Evolutionary conservation across 2,329 filamentous ascomycete species (phyloP).

Genomic region (Esteya vermicola): DNA sequence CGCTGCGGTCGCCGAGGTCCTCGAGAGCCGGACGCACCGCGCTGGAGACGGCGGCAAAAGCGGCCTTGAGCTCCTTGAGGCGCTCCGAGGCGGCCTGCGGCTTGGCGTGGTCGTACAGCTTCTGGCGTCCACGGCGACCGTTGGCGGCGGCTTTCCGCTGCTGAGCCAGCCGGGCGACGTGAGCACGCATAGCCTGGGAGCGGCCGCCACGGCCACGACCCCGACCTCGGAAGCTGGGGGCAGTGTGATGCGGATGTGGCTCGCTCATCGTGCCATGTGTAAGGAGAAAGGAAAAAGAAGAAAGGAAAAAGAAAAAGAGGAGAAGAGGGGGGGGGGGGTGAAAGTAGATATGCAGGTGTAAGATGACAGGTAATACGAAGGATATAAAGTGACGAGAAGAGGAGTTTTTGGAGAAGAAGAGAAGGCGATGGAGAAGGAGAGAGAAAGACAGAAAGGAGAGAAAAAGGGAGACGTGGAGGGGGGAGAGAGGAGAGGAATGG

Average conservation of each 20-base stretch:
- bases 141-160: conserved; percentile 21
- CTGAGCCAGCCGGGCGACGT: conserved; percentile 14
- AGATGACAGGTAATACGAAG: background rate
- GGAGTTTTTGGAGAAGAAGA: background rate
- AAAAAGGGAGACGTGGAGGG: background rate
- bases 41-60: conserved; percentile 47
- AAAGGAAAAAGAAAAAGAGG: background rate
- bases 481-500: too few relatives aligned
- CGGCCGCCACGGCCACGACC: conserved; percentile 23
- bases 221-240: conserved; percentile 10
- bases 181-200: conserved; percentile 13
- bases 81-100: conserved; percentile 47
- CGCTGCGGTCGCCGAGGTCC: conserved; percentile 46
- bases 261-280: conserved; percentile 14
- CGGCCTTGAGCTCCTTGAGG: conserved; percentile 51
- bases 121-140: conserved; percentile 35
- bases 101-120: conserved; percentile 38
- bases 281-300: too few relatives aligned
- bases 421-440: background rate
- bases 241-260: conserved; percentile 1
- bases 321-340: background rate
- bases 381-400: background rate
- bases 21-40: conserved; percentile 50
- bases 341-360: background rate
- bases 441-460: background rate